Evolutionary conservation across 805 yeast species (phyloP), one percentile per base, ranked within the genome.

Genomic region (Saturnispora serradocipensis): DNA sequence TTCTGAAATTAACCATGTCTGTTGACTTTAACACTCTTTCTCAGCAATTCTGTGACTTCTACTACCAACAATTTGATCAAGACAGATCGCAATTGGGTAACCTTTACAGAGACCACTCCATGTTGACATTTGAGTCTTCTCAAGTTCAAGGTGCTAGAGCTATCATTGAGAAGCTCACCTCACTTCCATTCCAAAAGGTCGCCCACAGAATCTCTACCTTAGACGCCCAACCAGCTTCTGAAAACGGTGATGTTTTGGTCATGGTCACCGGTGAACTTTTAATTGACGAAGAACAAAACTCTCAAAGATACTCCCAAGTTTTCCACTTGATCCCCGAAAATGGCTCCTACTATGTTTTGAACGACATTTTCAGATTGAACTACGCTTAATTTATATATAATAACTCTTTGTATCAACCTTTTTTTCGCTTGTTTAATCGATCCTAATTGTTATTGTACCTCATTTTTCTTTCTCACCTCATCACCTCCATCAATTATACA

Each of bases 171-270:
- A 91, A 93, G 69, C 80, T 93, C 59, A 82, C 81, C 25, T 79
- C 89, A 38, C 78, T 93, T 62, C 97, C 97, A 49, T 93, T 93
- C 77, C 84, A 79, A 67, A 89, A 89, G 72, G 97, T 93, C 53
- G 84, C 80, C 48, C 99, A 93, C 75, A 80, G 95, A 73, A 85
- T 93, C 66, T 83, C 95, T 51, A 91, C 98, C 43, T 78, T 93
- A 65, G 98, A 93, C 65, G 98, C 98, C 45, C 99, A 93, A 73
- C 99, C 99, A 47, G 96, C 95, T 38, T 85, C 96, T 53, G 88
- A 95, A 53, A 80, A 75, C 61, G 91, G 93, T 56, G 97, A 91
- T 67, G 95, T 93, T 51, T 76, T 93, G 62, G 98, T 91, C 50
- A 84, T 93, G 93, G 97, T 93, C 61, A 93, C 99, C 51, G 99